phyloP scores from a whole-genome alignment of 441 rosid genomes.

The Arabidopsis lyrata region DNA sequence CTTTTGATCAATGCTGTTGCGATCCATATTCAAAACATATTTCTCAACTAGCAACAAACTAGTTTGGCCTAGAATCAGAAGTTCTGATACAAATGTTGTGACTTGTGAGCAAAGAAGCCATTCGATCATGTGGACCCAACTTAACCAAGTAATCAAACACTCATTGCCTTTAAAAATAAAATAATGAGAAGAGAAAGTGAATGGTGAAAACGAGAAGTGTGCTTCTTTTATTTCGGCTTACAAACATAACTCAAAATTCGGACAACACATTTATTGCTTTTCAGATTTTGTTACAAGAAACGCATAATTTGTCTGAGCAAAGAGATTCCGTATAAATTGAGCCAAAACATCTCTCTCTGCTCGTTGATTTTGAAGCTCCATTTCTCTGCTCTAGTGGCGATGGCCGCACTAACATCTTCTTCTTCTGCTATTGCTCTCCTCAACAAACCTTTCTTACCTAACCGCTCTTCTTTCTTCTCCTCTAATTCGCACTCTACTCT shows the following conservation, averaged over 20 bases:
- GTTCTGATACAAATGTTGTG: not conserved
- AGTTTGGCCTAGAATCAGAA: not conserved
- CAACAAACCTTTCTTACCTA: conserved; percentile 49
- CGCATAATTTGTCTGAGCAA: not conserved
- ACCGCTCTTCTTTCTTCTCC: conserved; percentile 48
- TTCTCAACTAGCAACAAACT: not conserved
- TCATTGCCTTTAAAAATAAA: no score
- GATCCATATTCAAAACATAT: not conserved
- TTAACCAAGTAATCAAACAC: not conserved
- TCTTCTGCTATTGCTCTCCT: conserved; percentile 50
- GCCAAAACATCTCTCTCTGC: conserved; percentile 28
- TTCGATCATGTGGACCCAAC: conserved; percentile 30
- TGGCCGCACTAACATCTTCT: conserved; percentile 54
- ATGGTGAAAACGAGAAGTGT: conserved; percentile 39
- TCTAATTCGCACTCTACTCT: conserved; percentile 43
- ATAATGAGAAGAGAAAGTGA: not conserved
- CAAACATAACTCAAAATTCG: conserved; percentile 3
- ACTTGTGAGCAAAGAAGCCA: conserved; percentile 19
- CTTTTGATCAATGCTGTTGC: not conserved
- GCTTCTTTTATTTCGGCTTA: conserved; percentile 26
- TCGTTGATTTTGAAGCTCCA: conserved; percentile 28
- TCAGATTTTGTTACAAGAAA: conserved; percentile 7
- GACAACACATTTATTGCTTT: conserved; percentile 30
- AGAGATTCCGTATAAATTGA: conserved; percentile 18
- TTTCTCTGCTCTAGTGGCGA: conserved; percentile 34